Evolutionary conservation across 176 grass and related monocot genomes (phyloP), one percentile per base, ranked within the genome.

Genomic region (Canna indica): DNA sequence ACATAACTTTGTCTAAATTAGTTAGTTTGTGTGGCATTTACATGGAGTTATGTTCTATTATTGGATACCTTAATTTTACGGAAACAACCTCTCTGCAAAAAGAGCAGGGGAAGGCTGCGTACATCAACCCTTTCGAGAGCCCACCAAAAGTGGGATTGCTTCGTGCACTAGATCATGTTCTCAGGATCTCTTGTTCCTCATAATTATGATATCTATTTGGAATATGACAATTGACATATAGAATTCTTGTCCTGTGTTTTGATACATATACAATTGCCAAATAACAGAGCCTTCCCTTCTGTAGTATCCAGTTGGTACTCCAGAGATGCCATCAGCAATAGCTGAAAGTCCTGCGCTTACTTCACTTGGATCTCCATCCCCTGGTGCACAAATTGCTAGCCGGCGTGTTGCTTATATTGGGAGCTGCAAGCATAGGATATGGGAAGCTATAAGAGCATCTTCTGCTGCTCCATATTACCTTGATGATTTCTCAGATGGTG

Each of bases 391-490:
- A 66, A 77, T 86, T 84, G 80, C 85, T 75, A 73, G 81, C 70
- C 85, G 88, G 76, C 88, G 89, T 73, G 86, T 81, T 77, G 94
- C 82, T 81, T 97, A 79, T 64, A 97, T 97, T 83, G 94, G 94
- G 24, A 97, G 94, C 77, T 97, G 94, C 83, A 97, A 97, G 84
- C 86, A 97, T 77, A 80, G 56, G 0, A 38, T 92, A 78, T 97
- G 94, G 94, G 82, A 97, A 83, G 94, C 94, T 34, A 86, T 97
- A 83, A 88, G 89, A 83, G 94, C 94, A 70, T 97, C 94, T 17
- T 97, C 94, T 85, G 94, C 94, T 56, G 94, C 94, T 81, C 94
- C 94, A 48, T 97, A 97, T 85, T 97, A 97, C 85, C 77, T 97
- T 71, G 94, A 97, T 79, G 94, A 97, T 92, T 97, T 81, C 52